Evolutionary conservation across 495 filamentous ascomycete species (phyloP).

Genomic region (Neurospora terricola): DNA sequence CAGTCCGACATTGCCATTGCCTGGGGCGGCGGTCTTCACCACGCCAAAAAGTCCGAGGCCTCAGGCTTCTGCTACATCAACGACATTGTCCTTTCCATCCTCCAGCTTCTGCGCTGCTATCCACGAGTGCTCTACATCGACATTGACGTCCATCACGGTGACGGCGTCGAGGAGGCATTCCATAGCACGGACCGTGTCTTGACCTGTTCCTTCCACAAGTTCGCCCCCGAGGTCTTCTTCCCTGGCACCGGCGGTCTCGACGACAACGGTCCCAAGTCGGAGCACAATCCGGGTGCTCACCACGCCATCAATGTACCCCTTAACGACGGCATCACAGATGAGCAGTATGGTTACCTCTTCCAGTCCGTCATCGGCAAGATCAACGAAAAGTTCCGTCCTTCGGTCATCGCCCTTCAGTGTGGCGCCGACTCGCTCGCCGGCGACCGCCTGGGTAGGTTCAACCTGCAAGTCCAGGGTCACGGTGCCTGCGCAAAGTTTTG

Average conservation of each 20-base stretch:
- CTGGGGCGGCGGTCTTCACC: conserved; percentile 95
- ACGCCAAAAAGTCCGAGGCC: conserved; percentile 94
- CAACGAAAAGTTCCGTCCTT: conserved; percentile 66
- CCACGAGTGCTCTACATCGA: conserved; percentile 94
- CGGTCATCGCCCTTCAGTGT: conserved; percentile 90
- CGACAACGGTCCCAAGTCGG: conserved; percentile 73
- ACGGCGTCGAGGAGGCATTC: conserved; percentile 96
- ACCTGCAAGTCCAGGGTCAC: conserved; percentile 88
- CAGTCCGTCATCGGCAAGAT: conserved; percentile 67
- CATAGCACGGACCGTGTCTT: conserved; percentile 97
- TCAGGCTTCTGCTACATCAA: conserved; percentile 98
- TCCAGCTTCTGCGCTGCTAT: conserved; percentile 89
- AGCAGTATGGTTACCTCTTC: conserved; percentile 79
- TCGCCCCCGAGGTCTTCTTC: conserved; percentile 81
- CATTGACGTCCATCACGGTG: conserved; percentile 97
- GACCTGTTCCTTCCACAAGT: conserved; percentile 98
- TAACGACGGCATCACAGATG: conserved; percentile 90
- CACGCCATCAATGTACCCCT: conserved; percentile 95
- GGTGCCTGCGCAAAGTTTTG: conserved; percentile 82
- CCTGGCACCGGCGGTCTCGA: conserved; percentile 90
- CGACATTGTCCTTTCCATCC: conserved; percentile 93
- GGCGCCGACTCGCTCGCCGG: conserved; percentile 92
- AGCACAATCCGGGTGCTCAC: conserved; percentile 84
- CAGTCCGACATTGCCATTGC: conserved; percentile 94
- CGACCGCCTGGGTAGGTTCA: conserved; percentile 90